These are phyloP conservation scores for Geotrichum macrosporum DNA, from an alignment of 1,139 yeast genomes.

Conservation along the genomic window DNA sequence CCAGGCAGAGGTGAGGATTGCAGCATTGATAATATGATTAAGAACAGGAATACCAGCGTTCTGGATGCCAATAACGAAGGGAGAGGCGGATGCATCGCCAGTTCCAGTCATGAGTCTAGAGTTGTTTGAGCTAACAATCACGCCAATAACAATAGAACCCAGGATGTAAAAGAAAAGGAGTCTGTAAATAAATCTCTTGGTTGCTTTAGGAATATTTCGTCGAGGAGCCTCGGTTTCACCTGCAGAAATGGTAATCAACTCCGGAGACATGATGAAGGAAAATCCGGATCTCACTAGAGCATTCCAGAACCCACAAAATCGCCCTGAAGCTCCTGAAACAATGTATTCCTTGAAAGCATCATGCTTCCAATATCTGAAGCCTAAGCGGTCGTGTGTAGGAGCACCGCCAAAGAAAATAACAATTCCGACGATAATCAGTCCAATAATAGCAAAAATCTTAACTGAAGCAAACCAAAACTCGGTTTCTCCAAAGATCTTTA, in stretches of 20 bases:
- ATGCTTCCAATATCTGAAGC: constrained; percentile 72
- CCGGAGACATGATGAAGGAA: constrained; percentile 61
- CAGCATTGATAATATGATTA: constrained; percentile 64
- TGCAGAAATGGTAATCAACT: constrained; percentile 68
- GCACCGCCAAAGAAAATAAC: constrained; percentile 74
- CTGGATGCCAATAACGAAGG: constrained; percentile 59
- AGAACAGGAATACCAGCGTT: constrained; percentile 52
- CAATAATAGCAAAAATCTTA: constrained; percentile 66
- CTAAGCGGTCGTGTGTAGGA: constrained; percentile 57
- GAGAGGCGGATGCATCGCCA: constrained; percentile 55
- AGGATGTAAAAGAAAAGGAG: constrained; percentile 53
- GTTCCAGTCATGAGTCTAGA: constrained; percentile 41
- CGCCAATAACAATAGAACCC: constrained; percentile 52
- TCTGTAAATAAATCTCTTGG: constrained; percentile 59
- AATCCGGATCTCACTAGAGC: constrained; percentile 57
- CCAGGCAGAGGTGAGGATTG: constrained; percentile 58
- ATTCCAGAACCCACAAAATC: constrained; percentile 60
- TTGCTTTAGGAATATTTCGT: constrained; percentile 56
- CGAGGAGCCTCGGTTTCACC: constrained; percentile 71
- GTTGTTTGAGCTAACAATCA: constrained; percentile 55
- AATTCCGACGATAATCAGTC: constrained; percentile 63
- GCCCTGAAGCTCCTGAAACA: constrained; percentile 48
- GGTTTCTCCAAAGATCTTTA: constrained; percentile 59
- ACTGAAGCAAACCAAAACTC: constrained; percentile 67
- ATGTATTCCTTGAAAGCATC: constrained; percentile 53